Evolutionary conservation across 768 basidiomycete genomes (phyloP), one percentile per base, ranked within the genome.

Genomic region (Boletellus sp.): DNA sequence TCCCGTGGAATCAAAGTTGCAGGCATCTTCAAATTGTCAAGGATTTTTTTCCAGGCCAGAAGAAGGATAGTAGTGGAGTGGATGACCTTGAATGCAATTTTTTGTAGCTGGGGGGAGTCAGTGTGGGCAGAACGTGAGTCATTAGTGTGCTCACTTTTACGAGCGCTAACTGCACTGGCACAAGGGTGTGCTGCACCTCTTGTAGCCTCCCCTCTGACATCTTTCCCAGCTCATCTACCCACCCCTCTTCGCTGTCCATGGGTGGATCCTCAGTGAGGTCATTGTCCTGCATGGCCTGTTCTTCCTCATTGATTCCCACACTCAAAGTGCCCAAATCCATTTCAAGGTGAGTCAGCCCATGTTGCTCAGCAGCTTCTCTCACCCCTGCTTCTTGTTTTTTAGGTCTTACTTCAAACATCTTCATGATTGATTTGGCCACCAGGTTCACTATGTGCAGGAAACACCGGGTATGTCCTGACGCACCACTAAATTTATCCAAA

Each of bases 321-420:
- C 16, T 45, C 12, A 22, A 34, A 24, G 20, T 40, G n/a, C n/a
- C 23, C 15, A 17, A 38, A 17, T 38, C 17, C 17, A n/a, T n/a
- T n/a, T n/a, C n/a, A n/a, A n/a, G n/a, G n/a, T 38, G n/a, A 9
- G 8, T 35, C 13, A 35, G 34, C 8, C 16, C 15, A 3, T 37
- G 36, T 19, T 13, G 15, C 17, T 37, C 24, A 12, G 10, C 9
- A 20, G n/a, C n/a, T n/a, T n/a, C n/a, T n/a, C n/a, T n/a, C n/a
- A n/a, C n/a, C n/a, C 16, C 6, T 6, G 2, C 26, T 8, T 22
- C 12, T 3, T 36, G 19, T 23, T 61, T 60, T 4, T 54, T 51
- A 10, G n/a, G n/a, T n/a, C n/a, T n/a, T n/a, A 67, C 38, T 24
- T 76, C 70, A 56, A 76, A 77, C 43, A 62, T 56, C 0, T 44